Conservation (phyloP, 495 filamentous ascomycete species). For the Cercophora samala region DNA sequence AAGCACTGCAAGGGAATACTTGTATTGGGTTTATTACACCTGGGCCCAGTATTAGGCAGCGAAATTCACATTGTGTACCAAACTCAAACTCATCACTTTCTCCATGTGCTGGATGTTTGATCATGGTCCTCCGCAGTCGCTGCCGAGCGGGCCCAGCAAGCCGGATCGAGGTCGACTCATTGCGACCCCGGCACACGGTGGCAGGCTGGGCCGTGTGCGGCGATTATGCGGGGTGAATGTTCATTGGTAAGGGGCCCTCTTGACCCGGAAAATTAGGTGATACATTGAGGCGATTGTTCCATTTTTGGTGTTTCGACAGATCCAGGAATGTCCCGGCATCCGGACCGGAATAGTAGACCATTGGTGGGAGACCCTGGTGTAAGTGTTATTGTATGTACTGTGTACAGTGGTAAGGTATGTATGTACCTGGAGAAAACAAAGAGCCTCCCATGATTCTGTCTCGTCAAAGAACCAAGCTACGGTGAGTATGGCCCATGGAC, state of each 20-base stretch:
- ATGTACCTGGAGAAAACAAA: neutral
- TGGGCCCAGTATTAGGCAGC: neutral
- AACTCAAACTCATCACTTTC: neutral
- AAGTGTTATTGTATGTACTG: neutral
- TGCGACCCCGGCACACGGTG: neutral
- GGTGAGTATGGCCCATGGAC: neutral
- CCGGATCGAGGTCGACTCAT: slow-evolving; percentile 4
- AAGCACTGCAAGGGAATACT: neutral
- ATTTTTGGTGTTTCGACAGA: neutral
- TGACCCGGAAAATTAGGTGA: slow-evolving; percentile 11
- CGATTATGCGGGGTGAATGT: neutral
- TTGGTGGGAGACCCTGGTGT: neutral
- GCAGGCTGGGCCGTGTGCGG: neutral
- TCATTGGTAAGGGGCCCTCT: neutral
- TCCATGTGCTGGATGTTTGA: no score
- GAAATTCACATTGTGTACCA: neutral
- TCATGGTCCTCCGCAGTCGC: neutral
- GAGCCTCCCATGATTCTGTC: neutral
- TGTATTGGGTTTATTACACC: neutral
- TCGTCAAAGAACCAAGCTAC: neutral
- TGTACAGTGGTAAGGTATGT: no score
- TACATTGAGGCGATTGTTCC: slow-evolving; percentile 10
- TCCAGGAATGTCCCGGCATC: slow-evolving; percentile 2
- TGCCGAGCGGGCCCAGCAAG: neutral
- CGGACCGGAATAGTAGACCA: neutral